Base-by-base conservation (phyloP, 2,329 filamentous ascomycete species). In the Sporothrix brasiliensis region DNA sequence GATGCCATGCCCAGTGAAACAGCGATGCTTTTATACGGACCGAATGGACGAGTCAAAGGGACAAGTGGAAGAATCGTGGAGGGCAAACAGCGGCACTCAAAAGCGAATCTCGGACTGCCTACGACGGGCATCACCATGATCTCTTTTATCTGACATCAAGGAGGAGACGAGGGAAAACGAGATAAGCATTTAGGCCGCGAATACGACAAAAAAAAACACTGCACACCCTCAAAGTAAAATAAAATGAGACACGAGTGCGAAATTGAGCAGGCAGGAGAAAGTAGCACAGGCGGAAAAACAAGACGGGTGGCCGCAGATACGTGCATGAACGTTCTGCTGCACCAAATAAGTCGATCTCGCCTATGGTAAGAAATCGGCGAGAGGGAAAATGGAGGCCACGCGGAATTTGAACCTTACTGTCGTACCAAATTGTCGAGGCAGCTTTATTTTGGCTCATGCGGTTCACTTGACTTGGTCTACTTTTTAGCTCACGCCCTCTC, bases 311-410 rank as follows among this genome's bases (percentile, higher is more conserved):
- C 67, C 19, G 41, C 67, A 39, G 53, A 21, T 16, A 5, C 9
- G 39, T 24, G 67, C 67, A 52, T 69, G 44, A 61, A 61, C 27
- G n/a, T 49, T 54, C 52, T 58, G 44, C 49, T 68, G 66, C 66
- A 65, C 16, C 27, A 69, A 54, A 65, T 39, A 56, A 30, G 14
- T 52, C 24, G 44, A 50, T 66, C 10, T 9, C 14, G 24, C 14
- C 16, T 13, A 34, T 34, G 44, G 61, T 11, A 30, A 11, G 6
- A 21, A 24, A 50, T 50, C 49, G 19, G n/a, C 13, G 44, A 50
- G 14, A 16, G 30, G 41, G 21, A 10, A 44, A 34, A 30, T n/a
- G 19, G 27, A 50, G 47, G 61, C n/a, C 21, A 50, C 19, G 16
- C 61, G 47, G 27, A 49, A 49, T 65, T 65, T n/a, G 9, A 21